These are phyloP conservation scores for Globisporangium megalacanthum DNA, from an alignment of 352 stramenopile species.

Conservation along the genomic window DNA sequence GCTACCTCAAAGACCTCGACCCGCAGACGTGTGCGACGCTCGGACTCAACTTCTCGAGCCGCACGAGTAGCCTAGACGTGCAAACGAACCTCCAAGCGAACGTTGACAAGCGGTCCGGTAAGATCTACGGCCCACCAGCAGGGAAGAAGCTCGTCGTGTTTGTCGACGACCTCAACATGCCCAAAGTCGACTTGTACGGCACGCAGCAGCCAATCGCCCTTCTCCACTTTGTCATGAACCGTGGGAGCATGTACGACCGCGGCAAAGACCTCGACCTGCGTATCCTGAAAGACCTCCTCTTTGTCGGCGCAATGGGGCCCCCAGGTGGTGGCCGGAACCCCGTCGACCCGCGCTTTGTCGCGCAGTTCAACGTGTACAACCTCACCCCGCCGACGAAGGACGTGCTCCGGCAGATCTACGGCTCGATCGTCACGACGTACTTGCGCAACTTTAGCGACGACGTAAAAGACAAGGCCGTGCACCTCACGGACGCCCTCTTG, in stretches of 20 bases:
- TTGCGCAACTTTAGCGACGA: conserved; percentile 85
- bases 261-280: conserved; percentile 93
- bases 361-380: conserved; percentile 96
- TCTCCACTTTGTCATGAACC: conserved; percentile 91
- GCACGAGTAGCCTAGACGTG: conserved; percentile 91
- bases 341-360: conserved; percentile 92
- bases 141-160: conserved; percentile 95
- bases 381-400: conserved; percentile 87
- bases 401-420: conserved; percentile 92
- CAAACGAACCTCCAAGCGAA: conserved; percentile 94
- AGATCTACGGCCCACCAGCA: conserved; percentile 91
- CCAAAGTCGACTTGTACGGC: conserved; percentile 94
- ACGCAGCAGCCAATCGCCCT: conserved; percentile 95
- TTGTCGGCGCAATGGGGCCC: conserved; percentile 94
- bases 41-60: conserved; percentile 92
- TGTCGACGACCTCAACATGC: conserved; percentile 97
- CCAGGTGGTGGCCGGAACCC: conserved; percentile 92
- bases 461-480: conserved; percentile 69
- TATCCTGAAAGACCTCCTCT: conserved; percentile 91
- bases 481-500: conserved; percentile 85
- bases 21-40: conserved; percentile 61
- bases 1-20: conserved; percentile 86
- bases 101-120: conserved; percentile 93
- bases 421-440: conserved; percentile 89
- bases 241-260: conserved; percentile 91